Evolutionary conservation across 176 grass and related monocot genomes (phyloP).

Genomic region (Typha latifolia): DNA sequence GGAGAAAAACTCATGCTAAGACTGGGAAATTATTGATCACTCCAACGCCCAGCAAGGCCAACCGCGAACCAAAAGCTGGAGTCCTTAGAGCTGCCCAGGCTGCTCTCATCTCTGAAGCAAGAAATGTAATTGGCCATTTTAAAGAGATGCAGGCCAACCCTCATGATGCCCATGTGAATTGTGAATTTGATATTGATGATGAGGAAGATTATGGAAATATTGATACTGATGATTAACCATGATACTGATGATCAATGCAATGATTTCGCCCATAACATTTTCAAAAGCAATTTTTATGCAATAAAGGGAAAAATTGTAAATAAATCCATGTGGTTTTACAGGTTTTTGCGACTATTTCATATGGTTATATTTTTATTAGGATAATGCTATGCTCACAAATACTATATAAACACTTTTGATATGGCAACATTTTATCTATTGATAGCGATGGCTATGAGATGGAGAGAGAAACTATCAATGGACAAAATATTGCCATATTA

Average conservation of each 20-base stretch:
- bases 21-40: slow-evolving; percentile 13
- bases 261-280: neutral
- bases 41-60: slow-evolving; percentile 10
- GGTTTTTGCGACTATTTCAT: too few relatives aligned
- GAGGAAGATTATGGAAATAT: slow-evolving; percentile 1
- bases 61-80: slow-evolving; percentile 20
- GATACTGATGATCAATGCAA: neutral
- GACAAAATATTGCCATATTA: too few relatives aligned
- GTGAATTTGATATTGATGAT: slow-evolving; percentile 20
- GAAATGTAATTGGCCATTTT: slow-evolving; percentile 44
- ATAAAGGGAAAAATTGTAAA: too few relatives aligned
- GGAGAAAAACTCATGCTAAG: slow-evolving; percentile 30
- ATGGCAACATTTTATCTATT: too few relatives aligned
- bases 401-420: too few relatives aligned
- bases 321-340: too few relatives aligned
- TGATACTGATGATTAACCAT: neutral
- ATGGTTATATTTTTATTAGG: too few relatives aligned
- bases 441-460: too few relatives aligned
- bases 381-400: too few relatives aligned
- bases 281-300: too few relatives aligned
- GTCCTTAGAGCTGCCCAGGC: slow-evolving; percentile 41
- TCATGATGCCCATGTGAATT: slow-evolving; percentile 22
- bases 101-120: slow-evolving; percentile 69
- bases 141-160: slow-evolving; percentile 52
- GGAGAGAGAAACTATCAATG: too few relatives aligned